phyloP scores from a whole-genome alignment of 108 stramenopile genomes.

The Skeletonema tropicum region DNA sequence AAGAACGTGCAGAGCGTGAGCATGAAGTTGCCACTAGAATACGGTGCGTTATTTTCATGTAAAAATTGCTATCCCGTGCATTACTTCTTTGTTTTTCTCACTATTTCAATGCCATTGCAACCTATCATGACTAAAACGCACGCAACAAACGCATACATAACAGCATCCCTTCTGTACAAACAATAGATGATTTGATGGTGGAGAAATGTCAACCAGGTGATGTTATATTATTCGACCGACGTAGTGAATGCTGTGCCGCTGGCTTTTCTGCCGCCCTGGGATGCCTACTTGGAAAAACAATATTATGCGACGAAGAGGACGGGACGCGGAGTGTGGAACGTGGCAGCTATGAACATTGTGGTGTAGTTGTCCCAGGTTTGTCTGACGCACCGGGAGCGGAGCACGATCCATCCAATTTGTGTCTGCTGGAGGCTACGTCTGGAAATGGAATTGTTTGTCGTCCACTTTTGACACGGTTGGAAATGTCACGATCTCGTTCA shows the following conservation, averaged over 20 bases:
- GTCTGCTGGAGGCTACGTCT: slow-evolving; percentile 81
- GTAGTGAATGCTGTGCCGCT: slow-evolving; percentile 75
- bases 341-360: slow-evolving; percentile 86
- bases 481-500: slow-evolving; percentile 79
- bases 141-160: background rate
- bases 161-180: slow-evolving; percentile 80
- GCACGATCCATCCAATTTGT: slow-evolving; percentile 78
- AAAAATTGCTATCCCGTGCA: background rate
- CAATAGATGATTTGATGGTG: slow-evolving; percentile 82
- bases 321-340: slow-evolving; percentile 55
- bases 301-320: slow-evolving; percentile 68
- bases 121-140: background rate
- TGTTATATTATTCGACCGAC: slow-evolving; percentile 82
- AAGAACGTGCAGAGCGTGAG: slow-evolving; percentile 31
- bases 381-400: slow-evolving; percentile 55
- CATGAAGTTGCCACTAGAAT: slow-evolving; percentile 43
- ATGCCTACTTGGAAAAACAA: slow-evolving; percentile 60
- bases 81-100: slow-evolving; percentile 4
- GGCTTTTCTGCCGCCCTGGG: slow-evolving; percentile 74
- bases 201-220: slow-evolving; percentile 86
- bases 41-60: slow-evolving; percentile 19
- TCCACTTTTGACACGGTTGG: slow-evolving; percentile 74
- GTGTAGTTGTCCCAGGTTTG: slow-evolving; percentile 82
- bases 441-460: slow-evolving; percentile 75
- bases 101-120: background rate